These are phyloP conservation scores for Coprinellus micaceus DNA, from an alignment of 768 basidiomycete genomes.

Conservation along the genomic window DNA sequence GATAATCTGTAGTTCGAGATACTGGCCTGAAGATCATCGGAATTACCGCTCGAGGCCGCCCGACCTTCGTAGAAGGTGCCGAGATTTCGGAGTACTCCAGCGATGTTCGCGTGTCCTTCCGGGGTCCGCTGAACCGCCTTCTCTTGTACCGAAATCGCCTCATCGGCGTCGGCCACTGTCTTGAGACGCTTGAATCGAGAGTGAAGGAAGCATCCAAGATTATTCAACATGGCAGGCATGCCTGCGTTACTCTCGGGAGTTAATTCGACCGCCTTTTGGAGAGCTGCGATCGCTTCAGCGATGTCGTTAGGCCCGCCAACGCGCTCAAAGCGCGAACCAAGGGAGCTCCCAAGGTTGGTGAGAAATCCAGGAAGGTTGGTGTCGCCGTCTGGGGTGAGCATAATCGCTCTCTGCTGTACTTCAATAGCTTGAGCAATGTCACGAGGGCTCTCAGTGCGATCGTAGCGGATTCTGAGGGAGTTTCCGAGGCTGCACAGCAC, in stretches of 20 bases:
- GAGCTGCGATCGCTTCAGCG: background rate
- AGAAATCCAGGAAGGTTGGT: background rate
- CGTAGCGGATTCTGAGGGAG: background rate
- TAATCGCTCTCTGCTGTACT: background rate
- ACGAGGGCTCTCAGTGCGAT: background rate
- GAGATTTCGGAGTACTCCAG: background rate
- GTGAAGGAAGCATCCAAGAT: background rate
- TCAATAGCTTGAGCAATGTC: background rate
- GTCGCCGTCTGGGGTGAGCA: background rate
- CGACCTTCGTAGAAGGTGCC: background rate
- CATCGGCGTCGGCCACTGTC: background rate
- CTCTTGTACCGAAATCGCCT: background rate
- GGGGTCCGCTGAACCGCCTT: background rate
- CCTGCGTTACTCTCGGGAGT: background rate
- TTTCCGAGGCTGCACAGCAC: background rate
- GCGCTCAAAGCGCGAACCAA: background rate
- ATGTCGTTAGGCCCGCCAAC: background rate
- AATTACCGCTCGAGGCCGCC: background rate
- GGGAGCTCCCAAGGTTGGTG: background rate
- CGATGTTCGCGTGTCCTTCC: background rate
- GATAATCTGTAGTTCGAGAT: background rate
- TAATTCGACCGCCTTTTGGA: background rate
- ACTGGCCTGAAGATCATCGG: background rate
- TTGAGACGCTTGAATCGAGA: too few species aligned
- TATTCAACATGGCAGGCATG: background rate